Conservation (phyloP, 2,329 filamentous ascomycete genomes). For the Dothideomycetidae sp. region DNA sequence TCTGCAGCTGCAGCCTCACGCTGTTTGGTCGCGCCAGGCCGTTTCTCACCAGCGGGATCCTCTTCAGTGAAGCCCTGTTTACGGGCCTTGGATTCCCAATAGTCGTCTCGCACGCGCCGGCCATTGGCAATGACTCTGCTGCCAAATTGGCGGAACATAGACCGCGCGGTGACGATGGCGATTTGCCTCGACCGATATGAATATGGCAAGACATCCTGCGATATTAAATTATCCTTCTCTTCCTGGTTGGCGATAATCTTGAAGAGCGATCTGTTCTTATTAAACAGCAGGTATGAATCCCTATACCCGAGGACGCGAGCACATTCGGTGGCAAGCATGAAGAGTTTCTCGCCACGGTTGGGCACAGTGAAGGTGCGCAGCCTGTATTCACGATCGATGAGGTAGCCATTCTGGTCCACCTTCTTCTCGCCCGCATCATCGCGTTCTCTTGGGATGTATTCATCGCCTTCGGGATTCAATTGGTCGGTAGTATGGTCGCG, state of each 20-base stretch:
- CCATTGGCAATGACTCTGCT: slow-evolving; percentile 85
- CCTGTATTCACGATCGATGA: slow-evolving; percentile 76
- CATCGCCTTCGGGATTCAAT: slow-evolving; percentile 73
- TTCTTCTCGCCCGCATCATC: slow-evolving; percentile 93
- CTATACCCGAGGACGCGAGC: slow-evolving; percentile 85
- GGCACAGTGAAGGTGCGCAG: slow-evolving; percentile 90
- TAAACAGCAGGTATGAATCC: slow-evolving; percentile 96
- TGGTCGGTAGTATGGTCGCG: slow-evolving; percentile 96
- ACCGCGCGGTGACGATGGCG: slow-evolving; percentile 89
- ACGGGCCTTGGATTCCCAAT: slow-evolving; percentile 93
- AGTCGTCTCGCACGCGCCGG: slow-evolving; percentile 85
- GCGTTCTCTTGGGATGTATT: slow-evolving; percentile 85
- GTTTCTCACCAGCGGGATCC: slow-evolving; percentile 88
- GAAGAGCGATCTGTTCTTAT: slow-evolving; percentile 91
- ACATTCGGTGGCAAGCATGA: slow-evolving; percentile 97
- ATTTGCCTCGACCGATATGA: slow-evolving; percentile 98
- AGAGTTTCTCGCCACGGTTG: slow-evolving; percentile 80
- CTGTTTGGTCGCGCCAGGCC: slow-evolving; percentile 79
- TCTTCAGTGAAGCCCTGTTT: slow-evolving; percentile 98
- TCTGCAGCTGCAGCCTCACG: slow-evolving; percentile 64
- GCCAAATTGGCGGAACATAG: slow-evolving; percentile 98
- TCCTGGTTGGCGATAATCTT: slow-evolving; percentile 95
- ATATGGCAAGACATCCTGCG: slow-evolving; percentile 89
- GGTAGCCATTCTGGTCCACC: slow-evolving; percentile 68
- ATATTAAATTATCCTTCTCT: slow-evolving; percentile 92